phyloP scores from a whole-genome alignment of 495 filamentous ascomycete species.

The Aeminium ludgeri region DNA sequence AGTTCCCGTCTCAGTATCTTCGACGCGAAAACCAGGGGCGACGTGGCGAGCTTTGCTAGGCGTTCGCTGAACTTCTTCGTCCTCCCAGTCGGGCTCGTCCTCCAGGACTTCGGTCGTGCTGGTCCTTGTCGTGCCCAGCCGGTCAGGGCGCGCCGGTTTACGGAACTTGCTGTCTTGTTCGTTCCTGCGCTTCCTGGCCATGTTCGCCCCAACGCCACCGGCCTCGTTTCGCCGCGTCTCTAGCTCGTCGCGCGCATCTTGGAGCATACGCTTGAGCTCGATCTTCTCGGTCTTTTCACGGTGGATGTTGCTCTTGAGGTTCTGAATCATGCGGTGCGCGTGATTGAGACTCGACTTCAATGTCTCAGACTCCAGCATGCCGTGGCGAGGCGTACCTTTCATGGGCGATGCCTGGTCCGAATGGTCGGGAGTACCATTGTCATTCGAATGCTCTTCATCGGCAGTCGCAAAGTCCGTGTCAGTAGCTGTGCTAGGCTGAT shows the following conservation, averaged over 20 bases:
- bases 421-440: slow-evolving; percentile 65
- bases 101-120: slow-evolving; percentile 58
- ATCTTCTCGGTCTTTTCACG: slow-evolving; percentile 96
- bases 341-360: slow-evolving; percentile 84
- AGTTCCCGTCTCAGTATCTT: slow-evolving; percentile 57
- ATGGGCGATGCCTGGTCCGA: slow-evolving; percentile 80
- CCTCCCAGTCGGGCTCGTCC: slow-evolving; percentile 81
- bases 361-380: slow-evolving; percentile 81
- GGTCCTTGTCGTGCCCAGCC: slow-evolving; percentile 61
- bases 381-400: slow-evolving; percentile 80
- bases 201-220: slow-evolving; percentile 29
- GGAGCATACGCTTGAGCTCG: slow-evolving; percentile 85
- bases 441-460: slow-evolving; percentile 45
- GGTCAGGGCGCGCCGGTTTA: slow-evolving; percentile 54
- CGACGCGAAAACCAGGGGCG: slow-evolving; percentile 15
- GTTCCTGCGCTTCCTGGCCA: slow-evolving; percentile 40
- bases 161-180: slow-evolving; percentile 42
- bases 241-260: slow-evolving; percentile 86
- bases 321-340: slow-evolving; percentile 90
- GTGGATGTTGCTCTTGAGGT: slow-evolving; percentile 81
- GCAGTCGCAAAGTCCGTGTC: slow-evolving; percentile 37
- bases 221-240: slow-evolving; percentile 53
- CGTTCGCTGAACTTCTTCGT: slow-evolving; percentile 40
- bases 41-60: slow-evolving; percentile 28
- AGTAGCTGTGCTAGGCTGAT: slow-evolving; percentile 43